These are phyloP conservation scores for Biancaea sappan DNA, from an alignment of 306 rosid genomes.

Conservation along the genomic window DNA sequence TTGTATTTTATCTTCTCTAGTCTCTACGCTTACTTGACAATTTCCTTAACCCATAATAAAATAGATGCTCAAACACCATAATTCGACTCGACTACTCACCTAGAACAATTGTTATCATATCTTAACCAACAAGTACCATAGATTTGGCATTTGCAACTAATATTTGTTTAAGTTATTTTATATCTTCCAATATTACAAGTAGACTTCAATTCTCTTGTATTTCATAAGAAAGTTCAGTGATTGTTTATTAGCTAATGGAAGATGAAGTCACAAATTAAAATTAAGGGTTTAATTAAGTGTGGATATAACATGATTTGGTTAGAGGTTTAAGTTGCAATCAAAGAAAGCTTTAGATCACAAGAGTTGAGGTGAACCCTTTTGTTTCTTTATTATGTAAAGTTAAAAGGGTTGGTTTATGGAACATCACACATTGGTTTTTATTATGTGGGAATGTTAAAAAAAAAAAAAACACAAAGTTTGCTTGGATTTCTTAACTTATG, in stretches of 20 bases:
- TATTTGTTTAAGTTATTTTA: neutral
- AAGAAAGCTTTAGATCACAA: neutral
- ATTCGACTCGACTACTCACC: no score
- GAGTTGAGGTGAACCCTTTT: neutral
- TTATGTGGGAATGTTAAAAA: no score
- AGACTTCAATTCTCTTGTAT: neutral
- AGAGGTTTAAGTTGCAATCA: neutral
- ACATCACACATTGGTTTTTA: no score
- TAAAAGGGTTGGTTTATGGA: slow-evolving; percentile 2
- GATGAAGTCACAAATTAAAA: neutral
- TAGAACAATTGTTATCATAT: no score
- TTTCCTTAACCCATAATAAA: no score
- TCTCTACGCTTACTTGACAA: no score
- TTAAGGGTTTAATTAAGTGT: neutral
- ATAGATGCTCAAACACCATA: no score
- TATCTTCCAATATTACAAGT: neutral
- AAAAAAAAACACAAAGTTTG: neutral
- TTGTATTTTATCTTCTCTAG: no score
- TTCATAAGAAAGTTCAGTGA: neutral
- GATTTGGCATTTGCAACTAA: no score
- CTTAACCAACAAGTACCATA: no score
- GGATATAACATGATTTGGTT: neutral
- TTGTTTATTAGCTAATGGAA: neutral
- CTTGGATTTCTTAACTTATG: neutral
- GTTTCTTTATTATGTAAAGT: neutral